Base-by-base conservation (phyloP, 2,329 filamentous ascomycete species). In the Colletotrichum simmondsii region DNA sequence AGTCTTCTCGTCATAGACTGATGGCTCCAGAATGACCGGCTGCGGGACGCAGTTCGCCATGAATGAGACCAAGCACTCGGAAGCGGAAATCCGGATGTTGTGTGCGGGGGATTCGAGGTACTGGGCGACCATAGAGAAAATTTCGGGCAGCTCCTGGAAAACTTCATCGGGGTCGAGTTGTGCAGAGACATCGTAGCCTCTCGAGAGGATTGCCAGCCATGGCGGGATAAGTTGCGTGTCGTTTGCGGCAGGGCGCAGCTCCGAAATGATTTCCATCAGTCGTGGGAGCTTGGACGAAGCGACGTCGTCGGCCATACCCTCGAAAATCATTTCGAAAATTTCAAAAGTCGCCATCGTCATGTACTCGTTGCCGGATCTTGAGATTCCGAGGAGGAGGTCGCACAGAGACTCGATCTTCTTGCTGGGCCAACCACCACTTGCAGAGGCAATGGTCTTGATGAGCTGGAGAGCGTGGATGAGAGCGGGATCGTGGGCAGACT, bases 291-390 rank as follows among this genome's bases (percentile, higher is more conserved):
- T 99, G 1, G 94, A 90, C 3, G 95, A 97, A 0, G 95, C 94
- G 61, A 95, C 89, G 76, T 97, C 95, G 76, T 95, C 93, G n/a
- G 87, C 90, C 93, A 99, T 95, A 8, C 95, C 93, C 77, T 93
- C 93, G 76, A 99, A 98, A 57, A 98, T 97, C 81, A 97, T 93
- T 82, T 99, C 97, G 78, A 99, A 99, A 4, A 98, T 96, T 76
- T 98, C 96, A 78, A 99, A 98, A 0, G 95, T 94, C 12, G 94
- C 93, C 92, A 98, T 97, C 37, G 95, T 97, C 87, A 99, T 92
- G 81, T 96, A 97, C 81, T 98, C 95, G 81, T 97, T 98, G 81
- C 92, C 97, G 10, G 94, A 95, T 79, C 92, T 92, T 35, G 96
- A 96, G 74, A 98, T 97, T 76, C 92, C 92, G 76, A 99, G 90